These are phyloP conservation scores for Nothomitra cinnamomea DNA, from an alignment of 2,329 filamentous ascomycete species.

Conservation along the genomic window DNA sequence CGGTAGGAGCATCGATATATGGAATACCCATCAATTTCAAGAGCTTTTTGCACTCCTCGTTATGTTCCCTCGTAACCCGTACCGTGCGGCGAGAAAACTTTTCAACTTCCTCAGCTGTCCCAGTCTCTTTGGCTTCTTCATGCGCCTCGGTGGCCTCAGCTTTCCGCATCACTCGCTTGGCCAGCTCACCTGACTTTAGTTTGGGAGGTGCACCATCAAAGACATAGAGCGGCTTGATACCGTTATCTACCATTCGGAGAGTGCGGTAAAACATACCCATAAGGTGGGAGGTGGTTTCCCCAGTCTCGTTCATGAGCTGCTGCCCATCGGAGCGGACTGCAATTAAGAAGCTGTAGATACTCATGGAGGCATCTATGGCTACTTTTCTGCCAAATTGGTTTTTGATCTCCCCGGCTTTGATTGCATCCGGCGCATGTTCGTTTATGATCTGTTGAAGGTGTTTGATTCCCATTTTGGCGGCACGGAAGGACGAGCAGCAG, in stretches of 20 bases:
- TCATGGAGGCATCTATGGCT: conserved; percentile 89
- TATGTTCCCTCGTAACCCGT: conserved; percentile 89
- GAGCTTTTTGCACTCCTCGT: conserved; percentile 79
- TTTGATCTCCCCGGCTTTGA: conserved; percentile 97
- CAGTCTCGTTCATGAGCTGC: conserved; percentile 85
- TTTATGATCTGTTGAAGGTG: conserved; percentile 68
- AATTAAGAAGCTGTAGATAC: conserved; percentile 96
- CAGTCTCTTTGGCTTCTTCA: conserved; percentile 92
- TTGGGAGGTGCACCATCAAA: conserved; percentile 96
- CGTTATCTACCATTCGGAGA: conserved; percentile 93
- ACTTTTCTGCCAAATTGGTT: conserved; percentile 98
- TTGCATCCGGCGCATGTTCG: conserved; percentile 84
- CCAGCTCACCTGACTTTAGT: conserved; percentile 91
- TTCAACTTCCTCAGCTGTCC: conserved; percentile 92
- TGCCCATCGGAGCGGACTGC: conserved; percentile 93
- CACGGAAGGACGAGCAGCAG: no score
- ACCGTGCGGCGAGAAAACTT: conserved; percentile 93
- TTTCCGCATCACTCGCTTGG: conserved; percentile 91
- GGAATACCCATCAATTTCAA: conserved; percentile 93
- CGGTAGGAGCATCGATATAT: conserved; percentile 86
- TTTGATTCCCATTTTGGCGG: conserved; percentile 11
- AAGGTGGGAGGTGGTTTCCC: conserved; percentile 91
- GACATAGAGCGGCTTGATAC: conserved; percentile 95
- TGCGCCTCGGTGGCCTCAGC: conserved; percentile 76
- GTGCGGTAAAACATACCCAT: conserved; percentile 99